A percentile compares a stretch with the other conserved stretches of the same genome.
Evolutionary conservation across 441 rosid genomes (phyloP).

Genomic region (Raphanus hybrid): DNA sequence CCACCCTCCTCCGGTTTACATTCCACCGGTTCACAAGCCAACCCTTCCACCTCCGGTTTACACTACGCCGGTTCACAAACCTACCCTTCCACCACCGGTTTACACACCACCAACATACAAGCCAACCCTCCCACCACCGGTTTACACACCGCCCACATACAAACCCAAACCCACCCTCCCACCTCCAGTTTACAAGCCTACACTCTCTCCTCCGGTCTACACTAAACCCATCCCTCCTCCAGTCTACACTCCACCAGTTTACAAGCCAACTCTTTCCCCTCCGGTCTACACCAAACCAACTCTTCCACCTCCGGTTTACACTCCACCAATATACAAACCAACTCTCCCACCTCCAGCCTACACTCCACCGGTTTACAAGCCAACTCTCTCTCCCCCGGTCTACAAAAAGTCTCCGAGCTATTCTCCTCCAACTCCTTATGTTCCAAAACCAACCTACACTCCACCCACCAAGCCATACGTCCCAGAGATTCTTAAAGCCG

Average conservation of each 20-base stretch:
- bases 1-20: background rate
- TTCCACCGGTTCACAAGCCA: background rate
- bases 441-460: conserved; percentile 14
- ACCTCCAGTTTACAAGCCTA: background rate
- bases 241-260: background rate
- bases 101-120: background rate
- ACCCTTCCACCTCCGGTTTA: background rate
- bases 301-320: conserved; percentile 10
- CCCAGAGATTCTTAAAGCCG: conserved; percentile 9
- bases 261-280: conserved; percentile 1
- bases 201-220: background rate
- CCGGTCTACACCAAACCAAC: conserved; percentile 17
- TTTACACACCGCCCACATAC: background rate
- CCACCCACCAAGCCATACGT: conserved; percentile 18
- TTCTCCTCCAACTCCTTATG: conserved; percentile 9
- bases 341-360: conserved; percentile 1
- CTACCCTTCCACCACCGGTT: background rate
- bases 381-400: conserved; percentile 10
- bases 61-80: background rate
- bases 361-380: conserved; percentile 17
- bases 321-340: conserved; percentile 2
- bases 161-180: background rate
- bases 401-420: conserved; percentile 14
- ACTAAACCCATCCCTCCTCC: background rate
- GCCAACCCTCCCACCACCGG: background rate